Conservation (phyloP, 768 basidiomycete genomes). For the Tylopilus sp. region DNA sequence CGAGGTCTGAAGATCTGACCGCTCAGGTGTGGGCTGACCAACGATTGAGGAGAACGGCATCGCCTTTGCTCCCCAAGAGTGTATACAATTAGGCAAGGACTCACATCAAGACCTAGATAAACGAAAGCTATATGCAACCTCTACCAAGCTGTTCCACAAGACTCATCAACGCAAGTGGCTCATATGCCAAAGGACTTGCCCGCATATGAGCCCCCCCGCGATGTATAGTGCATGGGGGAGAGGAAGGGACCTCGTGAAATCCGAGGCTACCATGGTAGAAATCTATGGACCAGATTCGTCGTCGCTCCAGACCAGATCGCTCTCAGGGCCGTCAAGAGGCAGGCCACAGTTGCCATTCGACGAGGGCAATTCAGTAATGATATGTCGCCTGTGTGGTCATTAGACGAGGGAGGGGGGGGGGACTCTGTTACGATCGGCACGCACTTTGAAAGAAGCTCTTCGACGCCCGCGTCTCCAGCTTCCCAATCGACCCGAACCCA, state of each 20-base stretch:
- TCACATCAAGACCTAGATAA: background rate
- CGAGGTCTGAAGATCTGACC: too few species aligned
- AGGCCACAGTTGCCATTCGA: conserved; percentile 43
- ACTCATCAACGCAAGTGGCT: background rate
- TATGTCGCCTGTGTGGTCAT: conserved; percentile 22
- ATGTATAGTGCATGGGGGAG: background rate
- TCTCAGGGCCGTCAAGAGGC: conserved; percentile 40
- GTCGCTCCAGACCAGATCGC: conserved; percentile 52
- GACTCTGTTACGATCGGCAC: background rate
- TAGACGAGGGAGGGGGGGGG: background rate
- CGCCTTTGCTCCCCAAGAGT: too few species aligned
- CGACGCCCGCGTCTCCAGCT: conserved; percentile 61
- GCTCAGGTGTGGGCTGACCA: too few species aligned
- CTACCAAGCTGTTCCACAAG: background rate
- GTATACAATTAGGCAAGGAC: background rate
- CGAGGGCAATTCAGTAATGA: conserved; percentile 13
- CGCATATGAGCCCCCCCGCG: background rate
- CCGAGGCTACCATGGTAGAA: background rate
- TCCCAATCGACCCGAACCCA: conserved; percentile 92
- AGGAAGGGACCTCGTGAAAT: background rate
- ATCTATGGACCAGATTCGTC: conserved; percentile 36
- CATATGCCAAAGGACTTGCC: background rate
- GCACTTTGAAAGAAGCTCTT: conserved; percentile 65
- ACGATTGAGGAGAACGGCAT: too few species aligned
- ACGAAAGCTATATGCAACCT: background rate